Conservation (phyloP, 768 basidiomycete species). For the Amanita muscaria region DNA sequence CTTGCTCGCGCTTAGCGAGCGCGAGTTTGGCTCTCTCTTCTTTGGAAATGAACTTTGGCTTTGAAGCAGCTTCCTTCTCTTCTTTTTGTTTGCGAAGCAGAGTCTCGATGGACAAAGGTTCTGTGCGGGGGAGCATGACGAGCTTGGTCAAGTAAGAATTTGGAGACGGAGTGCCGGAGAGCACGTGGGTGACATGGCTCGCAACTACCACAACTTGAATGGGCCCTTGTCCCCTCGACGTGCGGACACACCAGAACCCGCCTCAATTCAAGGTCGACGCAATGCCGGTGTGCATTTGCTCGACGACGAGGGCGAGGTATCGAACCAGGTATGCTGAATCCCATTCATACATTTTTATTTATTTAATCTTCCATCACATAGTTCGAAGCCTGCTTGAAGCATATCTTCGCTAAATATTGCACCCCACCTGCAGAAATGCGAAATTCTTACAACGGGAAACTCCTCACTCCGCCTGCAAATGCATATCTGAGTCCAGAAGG, state of each 20-base stretch:
- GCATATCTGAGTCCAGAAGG: conserved; percentile 53
- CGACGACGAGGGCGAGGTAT: conserved; percentile 63
- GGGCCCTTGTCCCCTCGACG: conserved; percentile 39
- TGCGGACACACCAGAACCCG: conserved; percentile 53
- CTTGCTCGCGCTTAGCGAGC: conserved; percentile 77
- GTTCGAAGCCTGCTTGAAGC: conserved; percentile 63
- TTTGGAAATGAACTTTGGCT: conserved; percentile 93
- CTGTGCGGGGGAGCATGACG: conserved; percentile 39
- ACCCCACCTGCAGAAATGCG: conserved; percentile 29
- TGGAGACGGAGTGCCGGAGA: too few species aligned
- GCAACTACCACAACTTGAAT: conserved; percentile 14
- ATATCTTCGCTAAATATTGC: conserved; percentile 78
- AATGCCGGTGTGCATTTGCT: conserved; percentile 50
- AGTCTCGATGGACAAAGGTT: conserved; percentile 84
- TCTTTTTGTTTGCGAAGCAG: conserved; percentile 79
- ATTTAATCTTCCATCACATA: conserved; percentile 17
- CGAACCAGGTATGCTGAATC: conserved; percentile 38
- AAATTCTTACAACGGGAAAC: conserved; percentile 14
- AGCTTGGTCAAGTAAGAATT: background rate
- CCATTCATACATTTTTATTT: conserved; percentile 1
- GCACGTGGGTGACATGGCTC: conserved; percentile 13
- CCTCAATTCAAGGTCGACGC: conserved; percentile 48
- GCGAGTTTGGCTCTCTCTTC: conserved; percentile 87
- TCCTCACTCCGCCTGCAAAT: conserved; percentile 41
- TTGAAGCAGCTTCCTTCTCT: conserved; percentile 85